Evolutionary conservation across 2,329 filamentous ascomycete genomes (phyloP).

Genomic region (Sordariomycetes sp.): DNA sequence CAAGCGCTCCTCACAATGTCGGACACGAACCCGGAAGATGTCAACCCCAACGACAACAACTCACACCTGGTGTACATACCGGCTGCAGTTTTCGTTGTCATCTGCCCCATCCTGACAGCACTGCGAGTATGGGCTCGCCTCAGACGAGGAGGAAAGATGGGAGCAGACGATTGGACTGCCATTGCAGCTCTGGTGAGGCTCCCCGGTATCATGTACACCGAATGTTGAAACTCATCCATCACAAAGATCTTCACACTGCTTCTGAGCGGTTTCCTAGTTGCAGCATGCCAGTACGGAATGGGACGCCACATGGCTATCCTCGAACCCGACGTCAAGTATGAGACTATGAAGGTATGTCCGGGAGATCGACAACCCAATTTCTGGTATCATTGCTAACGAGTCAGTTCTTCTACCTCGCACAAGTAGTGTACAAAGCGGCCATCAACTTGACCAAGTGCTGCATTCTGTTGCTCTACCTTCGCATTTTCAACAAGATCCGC

Average conservation of each 20-base stretch:
- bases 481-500: conserved; percentile 18
- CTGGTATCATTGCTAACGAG: too few species aligned
- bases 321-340: conserved; percentile 7
- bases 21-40: background rate
- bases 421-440: conserved; percentile 19
- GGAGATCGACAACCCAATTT: too few species aligned
- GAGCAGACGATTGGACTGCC: conserved; percentile 13
- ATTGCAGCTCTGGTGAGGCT: conserved; percentile 10
- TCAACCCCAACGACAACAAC: conserved; percentile 10
- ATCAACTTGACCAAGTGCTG: conserved; percentile 22
- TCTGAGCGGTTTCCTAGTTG: conserved; percentile 4
- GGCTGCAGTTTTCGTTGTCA: conserved; percentile 12
- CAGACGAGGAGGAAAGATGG: conserved; percentile 10
- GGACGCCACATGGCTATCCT: conserved; percentile 10
- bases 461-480: conserved; percentile 22
- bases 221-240: too few species aligned
- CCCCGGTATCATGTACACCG: background rate
- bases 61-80: conserved; percentile 15
- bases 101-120: conserved; percentile 11
- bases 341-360: conserved; percentile 9
- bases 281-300: conserved; percentile 15
- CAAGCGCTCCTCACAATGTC: background rate
- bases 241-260: conserved; percentile 6
- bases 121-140: conserved; percentile 12
- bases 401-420: conserved; percentile 16